Percentiles rank a stretch among this genome's conserved stretches.
Evolutionary conservation across 805 yeast species (phyloP).

Genomic region (Alloascoidea hylecoeti): DNA sequence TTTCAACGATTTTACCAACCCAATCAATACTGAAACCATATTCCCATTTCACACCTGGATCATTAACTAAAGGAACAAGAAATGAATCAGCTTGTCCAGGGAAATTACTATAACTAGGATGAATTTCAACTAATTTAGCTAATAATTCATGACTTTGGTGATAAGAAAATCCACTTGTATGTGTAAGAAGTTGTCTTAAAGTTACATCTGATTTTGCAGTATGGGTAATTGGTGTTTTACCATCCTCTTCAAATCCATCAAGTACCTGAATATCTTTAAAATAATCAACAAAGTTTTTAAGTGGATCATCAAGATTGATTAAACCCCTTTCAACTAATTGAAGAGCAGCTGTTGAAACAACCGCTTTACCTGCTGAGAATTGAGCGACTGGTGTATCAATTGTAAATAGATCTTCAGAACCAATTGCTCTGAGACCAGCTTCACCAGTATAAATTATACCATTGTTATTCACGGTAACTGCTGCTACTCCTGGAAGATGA

Average conservation of each 20-base stretch:
- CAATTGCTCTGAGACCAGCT: neutral
- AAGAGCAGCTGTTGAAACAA: constrained; percentile 11
- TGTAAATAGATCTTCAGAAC: neutral
- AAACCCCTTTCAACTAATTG: constrained; percentile 20
- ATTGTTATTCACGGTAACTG: neutral
- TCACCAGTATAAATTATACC: neutral
- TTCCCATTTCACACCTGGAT: constrained; percentile 22
- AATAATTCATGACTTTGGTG: constrained; percentile 15
- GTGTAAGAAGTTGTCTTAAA: constrained; percentile 19
- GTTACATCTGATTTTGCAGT: constrained; percentile 18
- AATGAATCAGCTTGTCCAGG: constrained; percentile 6
- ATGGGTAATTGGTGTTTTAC: constrained; percentile 11
- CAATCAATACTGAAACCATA: constrained; percentile 23
- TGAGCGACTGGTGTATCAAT: neutral
- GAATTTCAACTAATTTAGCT: constrained; percentile 4
- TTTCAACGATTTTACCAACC: constrained; percentile 20
- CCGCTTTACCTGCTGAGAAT: neutral
- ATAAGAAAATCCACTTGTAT: constrained; percentile 25
- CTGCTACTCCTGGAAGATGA: neutral
- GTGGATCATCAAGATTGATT: constrained; percentile 16
- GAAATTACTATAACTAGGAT: constrained; percentile 1
- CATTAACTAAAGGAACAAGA: constrained; percentile 16
- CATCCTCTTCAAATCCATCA: constrained; percentile 11
- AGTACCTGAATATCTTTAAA: constrained; percentile 14
- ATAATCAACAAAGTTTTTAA: constrained; percentile 18